phyloP scores from a whole-genome alignment of 345 rosid species.

The Orychophragmus violaceus region DNA sequence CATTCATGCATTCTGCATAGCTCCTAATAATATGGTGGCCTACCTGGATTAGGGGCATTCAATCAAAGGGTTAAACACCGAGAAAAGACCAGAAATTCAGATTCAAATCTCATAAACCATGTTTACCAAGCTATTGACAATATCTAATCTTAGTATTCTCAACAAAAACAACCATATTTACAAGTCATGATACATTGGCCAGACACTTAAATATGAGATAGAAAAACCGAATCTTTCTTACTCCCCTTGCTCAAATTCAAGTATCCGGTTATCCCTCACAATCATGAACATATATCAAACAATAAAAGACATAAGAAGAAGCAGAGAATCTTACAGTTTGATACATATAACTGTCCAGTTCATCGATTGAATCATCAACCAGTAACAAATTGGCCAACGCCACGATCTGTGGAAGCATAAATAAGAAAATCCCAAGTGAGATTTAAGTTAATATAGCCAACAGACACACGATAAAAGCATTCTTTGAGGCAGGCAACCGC shows the following conservation, averaged over 20 bases:
- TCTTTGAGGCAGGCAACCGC: too few relatives aligned
- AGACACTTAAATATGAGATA: not conserved
- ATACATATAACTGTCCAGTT: conserved; percentile 89
- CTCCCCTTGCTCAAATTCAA: too few relatives aligned
- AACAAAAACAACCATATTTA: not conserved
- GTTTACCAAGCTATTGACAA: not conserved
- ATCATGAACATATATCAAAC: not conserved
- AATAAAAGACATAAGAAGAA: not conserved
- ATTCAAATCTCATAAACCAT: not conserved
- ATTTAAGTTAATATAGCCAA: too few relatives aligned
- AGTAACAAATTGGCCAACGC: conserved; percentile 87
- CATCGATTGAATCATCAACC: conserved; percentile 73
- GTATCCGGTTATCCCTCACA: too few relatives aligned
- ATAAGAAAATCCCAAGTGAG: too few relatives aligned
- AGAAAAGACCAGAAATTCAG: not conserved
- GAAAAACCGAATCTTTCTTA: not conserved
- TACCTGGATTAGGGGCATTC: too few relatives aligned
- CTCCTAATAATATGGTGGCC: too few relatives aligned
- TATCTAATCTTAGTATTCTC: not conserved
- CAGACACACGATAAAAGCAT: too few relatives aligned
- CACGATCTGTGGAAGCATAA: conserved; percentile 45
- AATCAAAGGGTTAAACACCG: too few relatives aligned
- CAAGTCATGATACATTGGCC: not conserved
- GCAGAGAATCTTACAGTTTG: conserved; percentile 54
- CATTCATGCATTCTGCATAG: too few relatives aligned